Evolutionary conservation across 2,329 filamentous ascomycete species (phyloP), one percentile per base, ranked within the genome.

Genomic region (Ustulina deusta): DNA sequence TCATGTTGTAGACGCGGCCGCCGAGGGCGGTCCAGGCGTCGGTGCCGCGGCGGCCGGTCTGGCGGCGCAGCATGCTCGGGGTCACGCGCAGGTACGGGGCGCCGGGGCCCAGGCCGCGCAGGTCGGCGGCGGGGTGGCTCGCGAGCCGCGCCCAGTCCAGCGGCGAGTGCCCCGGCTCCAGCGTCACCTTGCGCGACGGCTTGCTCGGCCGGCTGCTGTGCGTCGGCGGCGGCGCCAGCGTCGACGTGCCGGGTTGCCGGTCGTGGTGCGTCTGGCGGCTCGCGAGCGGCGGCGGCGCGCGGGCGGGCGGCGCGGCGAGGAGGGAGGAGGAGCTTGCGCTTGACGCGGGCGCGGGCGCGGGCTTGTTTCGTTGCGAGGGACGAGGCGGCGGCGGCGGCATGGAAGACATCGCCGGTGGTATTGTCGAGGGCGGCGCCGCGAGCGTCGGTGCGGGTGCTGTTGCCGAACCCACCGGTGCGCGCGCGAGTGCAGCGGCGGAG

Each of bases 1-100:
- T 91, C 65, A 99, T 90, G 76, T 98, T 98, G 81, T 98, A 99
- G 32, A 98, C 95, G 75, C 92, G 92, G 1, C 95, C 94, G 68
- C 93, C 91, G 68, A 97, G 90, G 1, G 89, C 92, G 68, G 92
- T 97, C 96, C 96, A 99, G 0, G 94, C 93, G 75, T 97, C 93
- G 69, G 87, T 90, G 9, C 93, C 93, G 77, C 91, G 92, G 34
- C 95, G 89, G 0, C 95, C 95, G 44, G 92, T 97, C 80, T 93
- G 90, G 44, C 83, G 81, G 77, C 90, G 91, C 13, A 99, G 85
- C 85, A 93, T 88, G 5, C 90, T 90, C 1, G 95, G 94, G 6
- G 94, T 93, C 40, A 99, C 93, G 52, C 92, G 89, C 48, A 93
- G 81, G 84, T 89, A 85, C 65, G 86, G 82, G 3, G 84, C 81